A percentile compares a stretch with the other conserved stretches of the same genome.
Evolutionary conservation across 1,284 basidiomycete genomes (phyloP).

Genomic region (Trametes polyzona): DNA sequence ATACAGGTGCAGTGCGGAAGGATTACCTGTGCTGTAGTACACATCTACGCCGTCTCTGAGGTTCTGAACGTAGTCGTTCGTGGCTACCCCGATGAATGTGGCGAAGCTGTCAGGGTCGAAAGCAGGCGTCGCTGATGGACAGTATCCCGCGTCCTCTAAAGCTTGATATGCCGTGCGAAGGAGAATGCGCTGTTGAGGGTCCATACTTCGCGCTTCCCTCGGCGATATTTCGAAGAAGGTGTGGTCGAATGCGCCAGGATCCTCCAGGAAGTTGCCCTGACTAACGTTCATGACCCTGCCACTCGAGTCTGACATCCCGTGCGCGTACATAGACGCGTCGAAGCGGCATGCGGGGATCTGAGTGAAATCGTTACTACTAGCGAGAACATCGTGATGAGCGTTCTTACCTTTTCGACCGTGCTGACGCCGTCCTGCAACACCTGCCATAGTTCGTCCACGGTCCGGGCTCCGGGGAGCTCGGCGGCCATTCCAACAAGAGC

Average conservation of each 20-base stretch:
- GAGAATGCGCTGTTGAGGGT: slow-evolving; percentile 73
- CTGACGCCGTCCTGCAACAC: slow-evolving; percentile 59
- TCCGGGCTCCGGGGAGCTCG: slow-evolving; percentile 61
- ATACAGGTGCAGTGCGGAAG: background rate
- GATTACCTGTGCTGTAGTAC: slow-evolving; percentile 70
- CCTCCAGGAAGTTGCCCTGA: slow-evolving; percentile 63
- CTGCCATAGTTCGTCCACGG: slow-evolving; percentile 56
- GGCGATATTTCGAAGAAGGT: slow-evolving; percentile 74
- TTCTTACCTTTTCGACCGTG: slow-evolving; percentile 58
- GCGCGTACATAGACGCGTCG: slow-evolving; percentile 45
- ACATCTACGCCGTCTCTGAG: slow-evolving; percentile 64
- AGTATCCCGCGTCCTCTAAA: slow-evolving; percentile 70
- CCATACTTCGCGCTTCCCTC: slow-evolving; percentile 72
- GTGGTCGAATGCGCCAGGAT: slow-evolving; percentile 65
- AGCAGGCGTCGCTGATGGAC: slow-evolving; percentile 56
- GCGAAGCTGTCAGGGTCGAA: slow-evolving; percentile 60
- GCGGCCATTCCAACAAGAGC: slow-evolving; percentile 75
- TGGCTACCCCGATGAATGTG: slow-evolving; percentile 68
- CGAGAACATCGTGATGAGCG: too few species aligned
- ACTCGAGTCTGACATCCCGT: slow-evolving; percentile 24
- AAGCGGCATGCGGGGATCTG: slow-evolving; percentile 48
- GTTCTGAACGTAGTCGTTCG: slow-evolving; percentile 71
- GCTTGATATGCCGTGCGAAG: slow-evolving; percentile 70
- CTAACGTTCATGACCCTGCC: slow-evolving; percentile 45
- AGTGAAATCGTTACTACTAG: background rate